Conservation (phyloP, 257 asterid species). For the Striga asiatica region DNA sequence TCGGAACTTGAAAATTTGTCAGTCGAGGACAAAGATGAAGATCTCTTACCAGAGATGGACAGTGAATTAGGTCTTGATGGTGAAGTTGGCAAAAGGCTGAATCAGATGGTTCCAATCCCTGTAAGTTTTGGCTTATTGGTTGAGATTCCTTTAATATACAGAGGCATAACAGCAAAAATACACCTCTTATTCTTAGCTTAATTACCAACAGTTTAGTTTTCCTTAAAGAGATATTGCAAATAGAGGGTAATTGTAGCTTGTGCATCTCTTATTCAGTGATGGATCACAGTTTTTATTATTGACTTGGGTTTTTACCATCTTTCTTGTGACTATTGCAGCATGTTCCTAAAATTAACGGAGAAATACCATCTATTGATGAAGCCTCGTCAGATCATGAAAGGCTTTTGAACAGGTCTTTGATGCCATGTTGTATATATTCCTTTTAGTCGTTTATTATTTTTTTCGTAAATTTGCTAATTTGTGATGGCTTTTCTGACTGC, state of each 20-base stretch:
- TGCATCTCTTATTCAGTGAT: not conserved
- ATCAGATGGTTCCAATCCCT: slow-evolving; percentile 65
- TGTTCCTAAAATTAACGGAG: slow-evolving; percentile 80
- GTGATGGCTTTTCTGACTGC: not conserved
- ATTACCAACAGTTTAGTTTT: not conserved
- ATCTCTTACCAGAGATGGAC: slow-evolving; percentile 49
- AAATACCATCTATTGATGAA: slow-evolving; percentile 77
- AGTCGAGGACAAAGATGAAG: slow-evolving; percentile 15
- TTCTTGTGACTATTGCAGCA: slow-evolving; percentile 43
- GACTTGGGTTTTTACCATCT: not conserved
- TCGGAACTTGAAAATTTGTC: slow-evolving; percentile 21
- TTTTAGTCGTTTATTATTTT: not conserved
- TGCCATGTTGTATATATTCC: not conserved
- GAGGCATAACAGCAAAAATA: not conserved
- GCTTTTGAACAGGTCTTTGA: slow-evolving; percentile 56
- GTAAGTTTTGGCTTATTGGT: slow-evolving; percentile 31
- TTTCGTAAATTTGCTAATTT: not conserved
- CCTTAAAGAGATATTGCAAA: too few relatives aligned
- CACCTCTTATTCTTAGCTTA: not conserved
- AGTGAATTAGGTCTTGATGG: slow-evolving; percentile 71
- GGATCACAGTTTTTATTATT: not conserved
- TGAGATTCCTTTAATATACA: not conserved
- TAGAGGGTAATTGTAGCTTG: too few relatives aligned
- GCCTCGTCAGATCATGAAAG: slow-evolving; percentile 77
- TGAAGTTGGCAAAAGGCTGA: slow-evolving; percentile 71